A percentile compares a stretch with the other conserved stretches of the same genome.
Conservation (phyloP, 345 rosid species). For the Corymbia maculata region DNA sequence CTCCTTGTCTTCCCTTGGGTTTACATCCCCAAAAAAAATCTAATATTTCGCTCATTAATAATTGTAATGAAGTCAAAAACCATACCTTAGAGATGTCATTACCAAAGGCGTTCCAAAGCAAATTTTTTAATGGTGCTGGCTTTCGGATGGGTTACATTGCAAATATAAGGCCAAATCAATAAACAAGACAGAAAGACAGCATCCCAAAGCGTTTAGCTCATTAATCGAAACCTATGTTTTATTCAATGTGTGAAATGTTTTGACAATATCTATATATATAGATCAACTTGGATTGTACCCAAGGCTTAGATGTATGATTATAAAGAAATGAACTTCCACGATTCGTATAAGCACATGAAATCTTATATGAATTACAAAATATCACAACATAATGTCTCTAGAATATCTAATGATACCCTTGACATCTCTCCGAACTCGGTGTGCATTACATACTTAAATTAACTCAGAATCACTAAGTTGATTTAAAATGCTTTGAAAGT, state of each 20-base stretch:
- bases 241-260: not conserved
- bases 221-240: no score
- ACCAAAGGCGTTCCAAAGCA: not conserved
- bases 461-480: not conserved
- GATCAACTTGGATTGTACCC: not conserved
- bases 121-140: not conserved
- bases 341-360: not conserved
- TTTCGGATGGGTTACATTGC: not conserved
- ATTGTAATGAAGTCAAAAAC: not conserved
- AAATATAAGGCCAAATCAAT: not conserved
- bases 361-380: not conserved
- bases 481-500: no score
- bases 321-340: accelerated
- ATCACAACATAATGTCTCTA: not conserved
- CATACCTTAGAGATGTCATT: not conserved
- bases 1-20: not conserved
- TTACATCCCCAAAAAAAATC: not conserved
- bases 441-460: not conserved
- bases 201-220: not conserved
- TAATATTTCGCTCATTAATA: not conserved
- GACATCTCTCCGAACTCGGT: accelerated
- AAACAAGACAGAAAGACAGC: not conserved
- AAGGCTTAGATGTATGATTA: not conserved
- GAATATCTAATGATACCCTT: not conserved
- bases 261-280: accelerated